Percentiles rank a stretch among this genome's conserved stretches.
phyloP scores from a whole-genome alignment of 1,284 basidiomycete species.

The Coniophora puteana region DNA sequence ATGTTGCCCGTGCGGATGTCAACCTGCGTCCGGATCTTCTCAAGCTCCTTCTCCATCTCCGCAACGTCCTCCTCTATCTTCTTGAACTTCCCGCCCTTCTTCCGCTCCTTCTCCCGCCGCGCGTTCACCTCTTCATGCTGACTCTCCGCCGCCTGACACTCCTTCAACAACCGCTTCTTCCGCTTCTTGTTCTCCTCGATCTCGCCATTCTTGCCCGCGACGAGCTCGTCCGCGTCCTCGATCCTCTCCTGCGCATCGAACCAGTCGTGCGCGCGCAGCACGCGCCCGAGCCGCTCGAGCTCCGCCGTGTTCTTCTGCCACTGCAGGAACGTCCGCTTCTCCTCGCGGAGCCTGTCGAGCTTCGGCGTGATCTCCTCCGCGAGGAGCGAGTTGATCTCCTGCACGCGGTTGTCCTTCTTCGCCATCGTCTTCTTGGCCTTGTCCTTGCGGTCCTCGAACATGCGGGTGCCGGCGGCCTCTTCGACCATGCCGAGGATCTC shows the following conservation, averaged over 20 bases:
- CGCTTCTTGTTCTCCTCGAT: conserved; percentile 44
- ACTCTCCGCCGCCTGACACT: conserved; percentile 48
- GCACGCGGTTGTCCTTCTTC: conserved; percentile 97
- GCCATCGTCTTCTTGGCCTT: conserved; percentile 96
- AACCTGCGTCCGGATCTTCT: conserved; percentile 84
- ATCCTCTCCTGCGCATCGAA: conserved; percentile 48
- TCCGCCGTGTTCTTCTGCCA: conserved; percentile 91
- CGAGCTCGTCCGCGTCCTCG: conserved; percentile 48
- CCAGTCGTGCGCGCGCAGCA: conserved; percentile 92
- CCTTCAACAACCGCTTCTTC: conserved; percentile 47
- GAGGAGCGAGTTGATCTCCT: conserved; percentile 81
- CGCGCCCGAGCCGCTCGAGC: conserved; percentile 84
- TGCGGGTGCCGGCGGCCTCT: conserved; percentile 96
- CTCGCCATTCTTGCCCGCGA: conserved; percentile 44
- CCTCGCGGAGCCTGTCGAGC: conserved; percentile 84
- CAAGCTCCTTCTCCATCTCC: conserved; percentile 80
- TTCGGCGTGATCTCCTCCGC: conserved; percentile 94
- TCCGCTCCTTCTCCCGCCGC: conserved; percentile 63
- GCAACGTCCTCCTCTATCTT: conserved; percentile 76
- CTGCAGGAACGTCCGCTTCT: conserved; percentile 88
- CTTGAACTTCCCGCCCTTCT: conserved; percentile 74
- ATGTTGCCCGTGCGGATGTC: conserved; percentile 82
- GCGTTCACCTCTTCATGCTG: conserved; percentile 56
- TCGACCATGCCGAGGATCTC: conserved; percentile 99
- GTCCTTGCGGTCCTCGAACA: conserved; percentile 99